Conservation (phyloP, 768 basidiomycete genomes). For the Ramaria sp. region DNA sequence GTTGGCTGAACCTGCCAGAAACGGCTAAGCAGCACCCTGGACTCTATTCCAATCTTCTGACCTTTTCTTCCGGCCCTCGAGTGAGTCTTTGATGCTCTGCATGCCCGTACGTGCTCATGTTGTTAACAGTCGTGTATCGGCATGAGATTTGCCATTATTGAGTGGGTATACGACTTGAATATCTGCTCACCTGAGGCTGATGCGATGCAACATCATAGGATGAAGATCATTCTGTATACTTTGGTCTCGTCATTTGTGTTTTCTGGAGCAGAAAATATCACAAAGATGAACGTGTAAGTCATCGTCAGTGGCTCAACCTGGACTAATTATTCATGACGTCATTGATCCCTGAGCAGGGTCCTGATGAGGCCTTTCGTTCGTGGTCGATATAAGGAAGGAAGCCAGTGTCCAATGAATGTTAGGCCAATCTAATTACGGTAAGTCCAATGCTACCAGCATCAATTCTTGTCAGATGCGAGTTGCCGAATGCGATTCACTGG, state of each 20-base stretch:
- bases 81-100: constrained; percentile 30
- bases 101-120: constrained; percentile 2
- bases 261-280: constrained; percentile 34
- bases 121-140: constrained; percentile 65
- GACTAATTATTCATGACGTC: background rate
- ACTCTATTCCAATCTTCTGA: constrained; percentile 56
- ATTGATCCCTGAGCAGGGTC: constrained; percentile 30
- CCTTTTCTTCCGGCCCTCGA: constrained; percentile 75
- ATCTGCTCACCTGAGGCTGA: background rate
- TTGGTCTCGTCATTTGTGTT: constrained; percentile 62
- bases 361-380: constrained; percentile 53
- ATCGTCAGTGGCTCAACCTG: background rate
- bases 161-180: constrained; percentile 19
- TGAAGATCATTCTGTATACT: constrained; percentile 66
- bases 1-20: constrained; percentile 72
- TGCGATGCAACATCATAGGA: constrained; percentile 16
- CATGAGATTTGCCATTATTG: constrained; percentile 71
- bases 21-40: constrained; percentile 58
- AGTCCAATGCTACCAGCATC: background rate
- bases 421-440: constrained; percentile 17
- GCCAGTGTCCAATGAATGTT: constrained; percentile 51
- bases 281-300: constrained; percentile 53
- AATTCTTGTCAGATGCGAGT: too few species aligned
- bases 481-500: too few species aligned
- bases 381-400: constrained; percentile 45